A percentile compares a stretch with the other conserved stretches of the same genome.
phyloP scores from a whole-genome alignment of 2,329 filamentous ascomycete species.

The Fusarium floridanum region DNA sequence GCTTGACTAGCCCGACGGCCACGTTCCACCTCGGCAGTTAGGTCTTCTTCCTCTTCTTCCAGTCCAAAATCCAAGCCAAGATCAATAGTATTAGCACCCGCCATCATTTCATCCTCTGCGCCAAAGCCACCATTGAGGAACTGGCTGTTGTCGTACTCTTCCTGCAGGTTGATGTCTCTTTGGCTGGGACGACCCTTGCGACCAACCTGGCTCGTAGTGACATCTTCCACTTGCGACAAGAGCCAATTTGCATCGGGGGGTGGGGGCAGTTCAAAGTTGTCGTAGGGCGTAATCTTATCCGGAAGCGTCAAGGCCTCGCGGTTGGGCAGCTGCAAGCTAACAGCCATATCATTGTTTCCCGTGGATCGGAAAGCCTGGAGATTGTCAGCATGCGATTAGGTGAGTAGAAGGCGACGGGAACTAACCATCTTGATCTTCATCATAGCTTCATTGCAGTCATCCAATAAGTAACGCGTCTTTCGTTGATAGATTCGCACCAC shows the following conservation, averaged over 20 bases:
- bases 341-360: constrained; percentile 95
- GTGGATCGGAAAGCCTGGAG: constrained; percentile 89
- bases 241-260: constrained; percentile 91
- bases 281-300: constrained; percentile 92
- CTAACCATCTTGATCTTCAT: constrained; percentile 98
- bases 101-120: constrained; percentile 69
- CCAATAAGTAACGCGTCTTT: constrained; percentile 94
- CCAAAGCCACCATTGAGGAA: constrained; percentile 78
- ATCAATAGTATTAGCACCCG: constrained; percentile 75
- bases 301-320: constrained; percentile 90
- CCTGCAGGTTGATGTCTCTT: constrained; percentile 76
- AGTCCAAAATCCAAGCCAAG: constrained; percentile 82
- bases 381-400: constrained; percentile 48
- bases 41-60: constrained; percentile 71
- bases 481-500: constrained; percentile 98
- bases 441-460: constrained; percentile 97
- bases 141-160: constrained; percentile 81
- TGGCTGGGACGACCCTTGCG: constrained; percentile 70
- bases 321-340: constrained; percentile 82
- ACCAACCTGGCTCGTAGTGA: constrained; percentile 64
- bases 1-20: constrained; percentile 85
- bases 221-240: constrained; percentile 78
- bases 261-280: constrained; percentile 81
- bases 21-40: constrained; percentile 77
- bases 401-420: constrained; percentile 1